Base-by-base conservation (phyloP, 2,329 filamentous ascomycete genomes). In the Fusarium incarnatum region DNA sequence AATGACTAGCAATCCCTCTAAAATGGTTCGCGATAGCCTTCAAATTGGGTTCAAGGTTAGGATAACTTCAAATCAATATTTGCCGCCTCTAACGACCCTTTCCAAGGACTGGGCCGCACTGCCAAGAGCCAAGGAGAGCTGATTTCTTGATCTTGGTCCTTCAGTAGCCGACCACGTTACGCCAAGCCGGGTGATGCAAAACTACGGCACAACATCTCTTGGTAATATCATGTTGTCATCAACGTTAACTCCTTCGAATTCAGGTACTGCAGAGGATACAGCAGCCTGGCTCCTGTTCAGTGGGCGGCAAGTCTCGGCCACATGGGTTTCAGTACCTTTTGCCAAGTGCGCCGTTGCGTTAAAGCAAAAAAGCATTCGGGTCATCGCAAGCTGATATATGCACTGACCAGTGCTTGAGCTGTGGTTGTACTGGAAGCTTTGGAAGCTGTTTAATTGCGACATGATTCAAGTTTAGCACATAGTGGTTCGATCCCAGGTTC, bases 91-190 rank as follows among this genome's bases (percentile, higher is more conserved):
- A 16, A 18, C 6, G 5, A 5, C 20, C 1, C 22, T 44, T 3
- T 16, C 1, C 20, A 11, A 8, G 6, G n/a, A 27, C 15, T 18
- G 5, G 3, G 13, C 20, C 2, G 5, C 5, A 4, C 7, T 49
- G 47, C 47, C 47, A 37, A 50, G 47, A 4, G 47, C 47, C 22
- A 50, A 49, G 28, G 3, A 28, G 0, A 50, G 47, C 47, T 37
- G 22, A 37, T 34, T 50, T 32, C 30, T 34, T 25, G 47, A n/a
- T 40, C 18, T 40, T 20, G 48, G 11, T 27, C 15, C 13, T 20
- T 15, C 18, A 1, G 22, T 40, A 37, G 30, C 30, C 15, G 30
- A 8, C 18, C 12, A 25, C n/a, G 6, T 27, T 52, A 25, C 4
- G 22, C 22, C 48, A 37, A 34, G 48, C 2, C 12, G 32, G 41